These are phyloP conservation scores for Penicillium cataractarum DNA, from an alignment of 495 filamentous ascomycete species.

Conservation along the genomic window DNA sequence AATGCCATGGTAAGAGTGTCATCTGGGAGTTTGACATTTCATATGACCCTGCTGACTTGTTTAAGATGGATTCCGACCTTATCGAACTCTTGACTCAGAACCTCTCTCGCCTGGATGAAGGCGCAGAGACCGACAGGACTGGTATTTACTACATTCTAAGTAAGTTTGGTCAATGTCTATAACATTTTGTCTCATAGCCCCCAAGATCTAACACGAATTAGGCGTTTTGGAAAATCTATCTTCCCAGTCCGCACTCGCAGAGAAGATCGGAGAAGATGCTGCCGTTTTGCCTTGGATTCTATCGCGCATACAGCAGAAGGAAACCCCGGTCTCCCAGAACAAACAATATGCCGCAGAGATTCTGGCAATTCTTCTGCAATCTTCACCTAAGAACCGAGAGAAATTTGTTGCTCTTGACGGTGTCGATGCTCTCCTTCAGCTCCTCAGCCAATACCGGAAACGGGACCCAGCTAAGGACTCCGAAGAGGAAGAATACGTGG, in stretches of 20 bases:
- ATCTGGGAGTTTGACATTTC: background rate
- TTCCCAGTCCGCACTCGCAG: conserved; percentile 65
- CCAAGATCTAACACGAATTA: conserved; percentile 28
- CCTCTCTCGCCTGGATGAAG: conserved; percentile 80
- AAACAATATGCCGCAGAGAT: conserved; percentile 95
- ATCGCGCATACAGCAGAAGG: conserved; percentile 64
- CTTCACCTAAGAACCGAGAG: conserved; percentile 63
- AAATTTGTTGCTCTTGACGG: conserved; percentile 69
- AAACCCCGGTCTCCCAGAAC: conserved; percentile 74
- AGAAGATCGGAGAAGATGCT: conserved; percentile 69
- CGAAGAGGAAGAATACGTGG: conserved; percentile 91
- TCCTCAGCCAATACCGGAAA: conserved; percentile 86
- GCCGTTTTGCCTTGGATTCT: conserved; percentile 76
- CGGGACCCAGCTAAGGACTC: conserved; percentile 84
- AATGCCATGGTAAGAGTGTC: conserved; percentile 64
- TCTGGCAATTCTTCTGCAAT: conserved; percentile 81
- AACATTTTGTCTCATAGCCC: background rate
- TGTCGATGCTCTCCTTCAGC: conserved; percentile 77
- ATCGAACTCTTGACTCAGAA: conserved; percentile 83
- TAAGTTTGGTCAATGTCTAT: conserved; percentile 23
- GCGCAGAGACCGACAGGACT: conserved; percentile 72
- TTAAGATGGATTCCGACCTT: conserved; percentile 73
- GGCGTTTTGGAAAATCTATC: conserved; percentile 84
- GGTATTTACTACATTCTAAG: conserved; percentile 87
- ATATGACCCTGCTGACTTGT: conserved; percentile 23